Evolutionary conservation across 148 eudicot genomes (phyloP).

Genomic region (Rhododendron mucronatum): DNA sequence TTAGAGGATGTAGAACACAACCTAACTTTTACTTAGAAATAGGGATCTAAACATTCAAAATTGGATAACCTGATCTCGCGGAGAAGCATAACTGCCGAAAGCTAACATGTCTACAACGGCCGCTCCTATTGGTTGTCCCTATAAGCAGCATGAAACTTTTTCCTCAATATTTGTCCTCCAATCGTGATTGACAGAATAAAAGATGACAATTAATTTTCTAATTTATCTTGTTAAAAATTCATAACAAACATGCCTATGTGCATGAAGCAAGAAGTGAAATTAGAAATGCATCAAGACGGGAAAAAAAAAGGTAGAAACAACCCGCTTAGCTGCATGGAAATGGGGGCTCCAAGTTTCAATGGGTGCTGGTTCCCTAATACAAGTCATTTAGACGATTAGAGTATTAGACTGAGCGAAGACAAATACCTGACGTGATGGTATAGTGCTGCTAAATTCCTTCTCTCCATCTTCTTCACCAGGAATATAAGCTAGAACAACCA

Average conservation of each 20-base stretch:
- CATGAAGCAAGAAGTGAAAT: neutral
- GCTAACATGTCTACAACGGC: neutral
- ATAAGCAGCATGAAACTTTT: slow-evolving; percentile 8
- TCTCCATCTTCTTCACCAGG: slow-evolving; percentile 85
- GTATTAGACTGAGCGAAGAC: neutral
- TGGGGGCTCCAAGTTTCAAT: neutral
- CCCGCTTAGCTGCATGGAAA: neutral
- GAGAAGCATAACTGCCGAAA: neutral
- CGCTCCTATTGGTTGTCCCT: slow-evolving; percentile 3
- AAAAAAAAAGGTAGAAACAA: neutral
- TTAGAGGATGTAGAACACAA: neutral
- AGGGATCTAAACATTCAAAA: neutral
- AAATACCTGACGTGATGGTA: slow-evolving; percentile 83
- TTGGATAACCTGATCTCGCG: slow-evolving; percentile 5
- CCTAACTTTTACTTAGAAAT: neutral
- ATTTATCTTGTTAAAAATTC: neutral
- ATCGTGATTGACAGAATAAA: neutral
- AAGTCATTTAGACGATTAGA: neutral
- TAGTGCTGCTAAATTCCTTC: slow-evolving; percentile 65
- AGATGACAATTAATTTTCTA: neutral
- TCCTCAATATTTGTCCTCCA: neutral
- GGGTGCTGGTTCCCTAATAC: neutral
- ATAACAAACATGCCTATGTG: neutral
- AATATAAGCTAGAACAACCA: slow-evolving; percentile 89
- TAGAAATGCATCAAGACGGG: neutral